A percentile compares a stretch with the other conserved stretches of the same genome.
These are phyloP conservation scores for Xenosphaeropsis pyriputrescens DNA, from an alignment of 2,329 filamentous ascomycete species.

Conservation along the genomic window DNA sequence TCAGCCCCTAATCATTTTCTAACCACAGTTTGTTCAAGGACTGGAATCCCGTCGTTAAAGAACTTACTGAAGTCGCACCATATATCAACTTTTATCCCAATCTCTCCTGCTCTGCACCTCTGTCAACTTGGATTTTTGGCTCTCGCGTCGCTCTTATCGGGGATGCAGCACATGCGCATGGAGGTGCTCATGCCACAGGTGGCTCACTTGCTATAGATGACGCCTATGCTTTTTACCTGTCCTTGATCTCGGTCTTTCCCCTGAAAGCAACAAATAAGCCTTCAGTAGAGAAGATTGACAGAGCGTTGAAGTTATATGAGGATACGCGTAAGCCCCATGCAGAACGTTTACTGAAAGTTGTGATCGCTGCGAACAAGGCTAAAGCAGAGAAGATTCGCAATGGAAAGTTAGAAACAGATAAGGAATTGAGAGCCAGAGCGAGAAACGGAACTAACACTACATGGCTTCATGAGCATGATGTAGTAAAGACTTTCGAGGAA, in stretches of 20 bases:
- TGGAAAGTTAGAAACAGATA: constrained; percentile 10
- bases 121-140: constrained; percentile 17
- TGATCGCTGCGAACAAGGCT: constrained; percentile 5
- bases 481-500: constrained; percentile 10
- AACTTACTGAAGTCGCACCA: constrained; percentile 18
- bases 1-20: background rate
- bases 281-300: constrained; percentile 4
- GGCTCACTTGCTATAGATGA: constrained; percentile 24
- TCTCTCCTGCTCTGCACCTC: constrained; percentile 13
- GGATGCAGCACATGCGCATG: constrained; percentile 23
- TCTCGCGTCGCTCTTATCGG: constrained; percentile 18
- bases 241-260: constrained; percentile 7
- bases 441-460: constrained; percentile 34
- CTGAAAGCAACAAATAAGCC: constrained; percentile 4
- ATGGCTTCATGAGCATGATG: constrained; percentile 16
- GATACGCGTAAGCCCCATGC: constrained; percentile 19
- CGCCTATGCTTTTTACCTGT: constrained; percentile 18
- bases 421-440: constrained; percentile 22
- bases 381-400: constrained; percentile 5
- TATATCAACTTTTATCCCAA: constrained; percentile 20
- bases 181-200: constrained; percentile 22
- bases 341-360: constrained; percentile 12
- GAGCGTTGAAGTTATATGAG: constrained; percentile 19
- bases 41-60: constrained; percentile 21
- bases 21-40: constrained; percentile 7